Evolutionary conservation across 2,329 filamentous ascomycete genomes (phyloP).

Genomic region (Coniochaeta sp.): DNA sequence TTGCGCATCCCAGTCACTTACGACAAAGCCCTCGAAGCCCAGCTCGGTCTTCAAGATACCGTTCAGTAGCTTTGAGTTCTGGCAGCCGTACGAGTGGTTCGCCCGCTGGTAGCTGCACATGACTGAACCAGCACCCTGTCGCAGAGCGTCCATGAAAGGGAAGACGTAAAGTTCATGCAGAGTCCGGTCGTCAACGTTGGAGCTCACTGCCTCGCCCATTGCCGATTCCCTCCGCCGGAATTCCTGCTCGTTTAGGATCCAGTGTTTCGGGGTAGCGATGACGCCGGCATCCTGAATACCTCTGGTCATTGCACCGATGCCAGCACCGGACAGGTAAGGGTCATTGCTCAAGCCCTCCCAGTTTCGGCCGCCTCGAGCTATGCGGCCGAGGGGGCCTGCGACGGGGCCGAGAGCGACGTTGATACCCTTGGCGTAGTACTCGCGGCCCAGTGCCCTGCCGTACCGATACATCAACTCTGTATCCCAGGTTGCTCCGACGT

Average conservation of each 20-base stretch:
- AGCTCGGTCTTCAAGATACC: conserved; percentile 57
- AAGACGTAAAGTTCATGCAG: conserved; percentile 60
- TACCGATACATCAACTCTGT: conserved; percentile 56
- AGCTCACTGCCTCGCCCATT: conserved; percentile 42
- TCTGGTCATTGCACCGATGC: conserved; percentile 18
- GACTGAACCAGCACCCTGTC: conserved; percentile 47
- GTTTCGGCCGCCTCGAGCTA: conserved; percentile 52
- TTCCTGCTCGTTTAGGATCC: conserved; percentile 54
- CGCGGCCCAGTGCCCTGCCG: conserved; percentile 59
- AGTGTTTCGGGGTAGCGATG: conserved; percentile 68
- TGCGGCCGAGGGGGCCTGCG: conserved; percentile 53
- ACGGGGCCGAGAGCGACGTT: conserved; percentile 58
- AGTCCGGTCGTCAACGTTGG: conserved; percentile 59
- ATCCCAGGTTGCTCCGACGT: conserved; percentile 66
- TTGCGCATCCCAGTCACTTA: conserved; percentile 64
- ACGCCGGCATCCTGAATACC: conserved; percentile 44
- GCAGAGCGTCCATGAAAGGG: conserved; percentile 56
- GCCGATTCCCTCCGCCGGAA: conserved; percentile 31
- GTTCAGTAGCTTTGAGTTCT: conserved; percentile 64
- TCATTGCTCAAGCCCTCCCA: conserved; percentile 45
- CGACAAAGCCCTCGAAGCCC: conserved; percentile 61
- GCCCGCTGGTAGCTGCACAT: conserved; percentile 68
- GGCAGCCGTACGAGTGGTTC: conserved; percentile 68
- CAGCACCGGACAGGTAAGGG: conserved; percentile 22
- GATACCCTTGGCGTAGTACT: conserved; percentile 62